phyloP scores from a whole-genome alignment of 257 asterid species.

The Fraxinus quadrangulata region DNA sequence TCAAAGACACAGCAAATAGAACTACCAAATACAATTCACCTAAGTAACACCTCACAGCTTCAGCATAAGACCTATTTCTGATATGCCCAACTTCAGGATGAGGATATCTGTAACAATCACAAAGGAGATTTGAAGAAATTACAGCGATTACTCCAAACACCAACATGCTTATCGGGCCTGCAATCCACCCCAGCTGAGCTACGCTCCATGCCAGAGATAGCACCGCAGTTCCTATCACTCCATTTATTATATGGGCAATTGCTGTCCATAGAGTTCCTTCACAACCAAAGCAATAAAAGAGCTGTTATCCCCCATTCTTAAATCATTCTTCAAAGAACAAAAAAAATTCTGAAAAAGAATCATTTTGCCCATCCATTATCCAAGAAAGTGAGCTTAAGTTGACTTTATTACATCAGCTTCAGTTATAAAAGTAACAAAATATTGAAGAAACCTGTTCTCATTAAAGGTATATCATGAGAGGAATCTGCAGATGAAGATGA shows the following conservation, averaged over 20 bases:
- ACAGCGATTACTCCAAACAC: constrained; percentile 44
- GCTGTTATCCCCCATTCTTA: background rate
- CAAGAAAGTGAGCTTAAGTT: background rate
- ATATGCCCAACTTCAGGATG: constrained; percentile 50
- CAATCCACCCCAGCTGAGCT: constrained; percentile 71
- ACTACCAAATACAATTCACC: constrained; percentile 27
- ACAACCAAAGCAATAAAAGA: constrained; percentile 14
- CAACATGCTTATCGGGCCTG: constrained; percentile 47
- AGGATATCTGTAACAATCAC: constrained; percentile 59
- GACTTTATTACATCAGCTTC: background rate
- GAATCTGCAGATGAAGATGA: constrained; percentile 45
- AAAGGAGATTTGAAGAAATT: constrained; percentile 50
- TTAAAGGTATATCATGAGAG: constrained; percentile 23
- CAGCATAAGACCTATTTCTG: constrained; percentile 55
- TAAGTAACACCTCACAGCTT: constrained; percentile 54
- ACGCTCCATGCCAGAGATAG: constrained; percentile 61
- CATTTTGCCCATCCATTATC: background rate
- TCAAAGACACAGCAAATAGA: too few species aligned
- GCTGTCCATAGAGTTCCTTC: constrained; percentile 61
- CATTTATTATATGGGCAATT: constrained; percentile 56
- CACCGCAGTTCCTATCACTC: constrained; percentile 65
- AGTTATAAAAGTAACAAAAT: background rate
- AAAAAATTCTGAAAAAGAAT: background rate
- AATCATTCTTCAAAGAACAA: background rate
- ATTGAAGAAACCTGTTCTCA: constrained; percentile 43